Evolutionary conservation across 177 flowering plant species (phyloP).

Genomic region (Telopea speciosissima): DNA sequence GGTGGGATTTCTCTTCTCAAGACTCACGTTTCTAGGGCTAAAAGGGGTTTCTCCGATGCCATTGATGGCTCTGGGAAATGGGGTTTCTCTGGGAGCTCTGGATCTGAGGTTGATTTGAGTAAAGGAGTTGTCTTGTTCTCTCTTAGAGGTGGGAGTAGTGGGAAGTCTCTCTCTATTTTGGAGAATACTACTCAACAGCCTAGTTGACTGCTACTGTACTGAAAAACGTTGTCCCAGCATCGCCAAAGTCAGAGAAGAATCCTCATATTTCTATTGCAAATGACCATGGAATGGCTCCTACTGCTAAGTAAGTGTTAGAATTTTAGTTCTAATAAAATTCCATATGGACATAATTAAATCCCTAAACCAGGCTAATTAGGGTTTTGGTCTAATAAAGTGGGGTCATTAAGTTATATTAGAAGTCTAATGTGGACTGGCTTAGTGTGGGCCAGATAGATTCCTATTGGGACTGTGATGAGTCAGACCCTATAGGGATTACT

Average conservation of each 20-base stretch:
- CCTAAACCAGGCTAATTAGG: no score
- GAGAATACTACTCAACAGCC: conserved; percentile 19
- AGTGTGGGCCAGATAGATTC: no score
- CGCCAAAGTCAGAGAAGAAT: conserved; percentile 47
- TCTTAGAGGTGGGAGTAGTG: conserved; percentile 36
- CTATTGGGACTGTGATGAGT: no score
- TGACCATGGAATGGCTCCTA: conserved; percentile 36
- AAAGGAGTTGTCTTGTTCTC: conserved; percentile 44
- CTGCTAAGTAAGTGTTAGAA: conserved; percentile 61
- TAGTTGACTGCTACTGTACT: conserved; percentile 16
- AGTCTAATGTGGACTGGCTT: no score
- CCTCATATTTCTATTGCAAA: conserved; percentile 31
- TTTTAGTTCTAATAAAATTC: no score
- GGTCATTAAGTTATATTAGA: no score
- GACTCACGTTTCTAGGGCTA: conserved; percentile 47
- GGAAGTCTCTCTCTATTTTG: conserved; percentile 24
- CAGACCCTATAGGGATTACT: no score
- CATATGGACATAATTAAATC: no score
- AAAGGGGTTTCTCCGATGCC: conserved; percentile 68
- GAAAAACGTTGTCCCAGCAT: conserved; percentile 32
- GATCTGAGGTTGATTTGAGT: conserved; percentile 41
- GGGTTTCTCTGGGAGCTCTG: conserved; percentile 45
- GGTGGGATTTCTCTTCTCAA: conserved; percentile 27
- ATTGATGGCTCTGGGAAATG: conserved; percentile 58
- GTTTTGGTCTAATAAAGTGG: no score